Base-by-base conservation (phyloP, 2,329 filamentous ascomycete genomes). In the Polytolypa hystricis region DNA sequence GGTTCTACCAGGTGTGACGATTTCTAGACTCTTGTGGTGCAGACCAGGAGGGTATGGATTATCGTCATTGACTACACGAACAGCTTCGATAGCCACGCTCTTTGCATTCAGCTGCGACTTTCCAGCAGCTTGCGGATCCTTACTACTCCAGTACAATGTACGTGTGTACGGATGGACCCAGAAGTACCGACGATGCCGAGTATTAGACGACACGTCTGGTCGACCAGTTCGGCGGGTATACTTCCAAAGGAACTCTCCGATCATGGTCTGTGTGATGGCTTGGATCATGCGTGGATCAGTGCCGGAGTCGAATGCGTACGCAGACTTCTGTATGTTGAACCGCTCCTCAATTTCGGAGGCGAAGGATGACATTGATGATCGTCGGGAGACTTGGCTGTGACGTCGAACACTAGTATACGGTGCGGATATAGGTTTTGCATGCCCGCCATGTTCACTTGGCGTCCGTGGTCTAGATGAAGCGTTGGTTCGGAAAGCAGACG, bases 231-330 rank as follows among this genome's bases (percentile, higher is more conserved):
- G 94, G 51, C 91, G 81, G 0, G 91, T 98, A 62, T 98, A 98
- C 60, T 98, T 98, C 91, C 91, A 98, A 27, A 98, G 70, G 58
- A 89, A 96, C 58, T 98, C 91, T 38, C 91, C 91, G 54, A 98
- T 96, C 91, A 98, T 98, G 12, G 91, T 96, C 61, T 98, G 89
- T 2, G 91, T 98, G 47, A 98, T 95, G 33, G 91, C 91, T 64
- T 95, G 86, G 48, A 98, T 96, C 86, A 98, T 95, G 50, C 89
- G 83, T 44, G 89, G 89, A 62, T 98, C 91, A 4, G 86, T 93
- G 44, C 74, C 74, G 14, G 77, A 68, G 7, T 77, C 74, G 42
- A 91, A 73, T 10, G 79, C 79, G 31, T 67, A 61, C 5, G 66
- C 51, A 39, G 72, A 58, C 16, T 59, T 62, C 8, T 75, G 71